Conservation (phyloP, 345 rosid species). For the Boechera stricta region DNA sequence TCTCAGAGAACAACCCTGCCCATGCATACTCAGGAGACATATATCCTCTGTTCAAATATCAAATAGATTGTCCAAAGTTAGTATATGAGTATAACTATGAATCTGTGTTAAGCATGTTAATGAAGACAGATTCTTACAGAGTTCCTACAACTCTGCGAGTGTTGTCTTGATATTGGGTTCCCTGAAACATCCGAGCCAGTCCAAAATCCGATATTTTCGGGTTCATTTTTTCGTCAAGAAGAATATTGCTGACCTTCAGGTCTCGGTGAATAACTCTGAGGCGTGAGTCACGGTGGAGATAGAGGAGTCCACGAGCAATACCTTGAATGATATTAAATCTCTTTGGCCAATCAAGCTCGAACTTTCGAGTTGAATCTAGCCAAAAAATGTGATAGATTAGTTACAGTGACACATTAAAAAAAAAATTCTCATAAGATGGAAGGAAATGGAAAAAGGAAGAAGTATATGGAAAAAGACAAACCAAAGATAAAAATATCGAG, state of each 20-base stretch:
- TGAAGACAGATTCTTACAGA: slow-evolving; percentile 35
- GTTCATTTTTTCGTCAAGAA: slow-evolving; percentile 41
- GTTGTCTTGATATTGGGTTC: slow-evolving; percentile 44
- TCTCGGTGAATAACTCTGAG: slow-evolving; percentile 46
- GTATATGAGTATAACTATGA: neutral
- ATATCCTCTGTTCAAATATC: slow-evolving; percentile 40
- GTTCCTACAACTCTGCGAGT: slow-evolving; percentile 43
- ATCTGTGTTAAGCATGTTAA: neutral
- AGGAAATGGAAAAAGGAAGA: neutral
- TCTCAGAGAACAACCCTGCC: slow-evolving; percentile 58
- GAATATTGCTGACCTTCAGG: slow-evolving; percentile 43
- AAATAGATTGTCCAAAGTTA: neutral
- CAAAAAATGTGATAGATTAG: neutral
- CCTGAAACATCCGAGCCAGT: slow-evolving; percentile 44
- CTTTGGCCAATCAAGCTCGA: slow-evolving; percentile 40
- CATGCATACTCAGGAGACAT: slow-evolving; percentile 63
- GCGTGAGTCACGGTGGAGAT: slow-evolving; percentile 44
- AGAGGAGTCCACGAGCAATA: slow-evolving; percentile 45
- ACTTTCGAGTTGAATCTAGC: slow-evolving; percentile 38
- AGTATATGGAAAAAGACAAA: slow-evolving; percentile 26
- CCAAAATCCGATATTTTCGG: slow-evolving; percentile 45
- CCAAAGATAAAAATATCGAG: slow-evolving; percentile 60
- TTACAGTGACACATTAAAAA: neutral
- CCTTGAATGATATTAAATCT: slow-evolving; percentile 43
- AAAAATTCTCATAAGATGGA: neutral